These are phyloP conservation scores for Gardenia jasminoides DNA, from an alignment of 257 asterid genomes.

Conservation along the genomic window DNA sequence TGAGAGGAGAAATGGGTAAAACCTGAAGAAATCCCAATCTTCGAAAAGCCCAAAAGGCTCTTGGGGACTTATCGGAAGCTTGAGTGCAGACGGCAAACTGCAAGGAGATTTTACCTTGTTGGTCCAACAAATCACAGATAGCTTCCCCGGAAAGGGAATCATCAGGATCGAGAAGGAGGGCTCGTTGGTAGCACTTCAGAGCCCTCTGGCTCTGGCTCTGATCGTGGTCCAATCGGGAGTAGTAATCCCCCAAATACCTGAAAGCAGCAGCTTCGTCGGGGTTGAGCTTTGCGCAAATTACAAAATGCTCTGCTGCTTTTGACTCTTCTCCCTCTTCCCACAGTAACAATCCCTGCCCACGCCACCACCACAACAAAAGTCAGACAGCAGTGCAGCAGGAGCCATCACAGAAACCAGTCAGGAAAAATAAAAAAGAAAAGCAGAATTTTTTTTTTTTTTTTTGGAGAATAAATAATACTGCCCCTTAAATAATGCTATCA, in stretches of 20 bases:
- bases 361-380: background rate
- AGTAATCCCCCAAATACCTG: conserved; percentile 84
- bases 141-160: conserved; percentile 87
- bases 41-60: conserved; percentile 96
- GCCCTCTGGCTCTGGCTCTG: conserved; percentile 73
- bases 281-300: conserved; percentile 66
- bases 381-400: background rate
- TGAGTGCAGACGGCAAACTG: conserved; percentile 74
- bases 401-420: background rate
- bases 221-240: conserved; percentile 24
- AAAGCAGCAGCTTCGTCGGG: conserved; percentile 78
- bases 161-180: conserved; percentile 78
- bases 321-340: conserved; percentile 67
- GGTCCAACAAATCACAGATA: conserved; percentile 74
- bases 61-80: conserved; percentile 78
- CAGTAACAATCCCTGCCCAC: conserved; percentile 54
- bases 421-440: background rate
- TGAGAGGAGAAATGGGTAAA: background rate
- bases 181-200: conserved; percentile 89
- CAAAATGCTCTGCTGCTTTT: conserved; percentile 77
- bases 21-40: conserved; percentile 92
- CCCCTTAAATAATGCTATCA: background rate
- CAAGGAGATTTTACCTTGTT: conserved; percentile 72
- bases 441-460: too few species aligned
- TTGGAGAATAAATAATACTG: background rate